Base-by-base conservation (phyloP, 805 yeast species). In the Geotrichum ghanense region DNA sequence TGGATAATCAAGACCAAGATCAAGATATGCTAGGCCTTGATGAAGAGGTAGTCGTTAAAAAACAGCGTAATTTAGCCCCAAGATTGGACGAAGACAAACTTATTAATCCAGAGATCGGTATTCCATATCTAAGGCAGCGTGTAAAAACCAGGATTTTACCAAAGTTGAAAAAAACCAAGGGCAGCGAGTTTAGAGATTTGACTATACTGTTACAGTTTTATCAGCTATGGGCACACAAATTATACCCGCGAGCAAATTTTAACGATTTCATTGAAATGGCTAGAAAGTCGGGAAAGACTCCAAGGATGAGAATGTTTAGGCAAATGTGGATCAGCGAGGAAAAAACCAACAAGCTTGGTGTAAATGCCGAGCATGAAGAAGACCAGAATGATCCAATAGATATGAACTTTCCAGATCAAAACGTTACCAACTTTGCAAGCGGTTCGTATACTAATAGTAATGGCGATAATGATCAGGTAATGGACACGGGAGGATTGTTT, bases 231-330 rank as follows among this genome's bases (percentile, higher is more conserved):
- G 87, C 82, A 0, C 90, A 83, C 60, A 68, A 73, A 20, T 55
- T 87, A 34, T 86, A 74, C 57, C 95, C 96, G 3, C 83, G 82
- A 65, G 86, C 92, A 14, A 79, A 76, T 51, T 84, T 88, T 53
- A 68, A 69, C 42, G 94, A 85, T 60, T 79, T 88, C 56, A 64
- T 82, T 1, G 67, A 70, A 21, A 62, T 81, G 53, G 62, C 79
- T 43, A 68, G 72, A 37, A 63, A 69, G 14, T 45, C 41, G 17
- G 54, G 56, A 10, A 34, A 31, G 19, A 20, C 27, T 12, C 31
- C 39, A 3, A 17, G 43, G 2, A 43, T 51, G 45, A 45, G 41
- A 27, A 43, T 45, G 21, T 41, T 41, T 10, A 42, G 56, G n/a
- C 37, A 40, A 22, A 42, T 26, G n/a, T 44, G 48, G 49, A 43